Percentiles rank a stretch among this genome's conserved stretches.
phyloP scores from a whole-genome alignment of 1,284 basidiomycete genomes.

The Rhodotorula sp. region DNA sequence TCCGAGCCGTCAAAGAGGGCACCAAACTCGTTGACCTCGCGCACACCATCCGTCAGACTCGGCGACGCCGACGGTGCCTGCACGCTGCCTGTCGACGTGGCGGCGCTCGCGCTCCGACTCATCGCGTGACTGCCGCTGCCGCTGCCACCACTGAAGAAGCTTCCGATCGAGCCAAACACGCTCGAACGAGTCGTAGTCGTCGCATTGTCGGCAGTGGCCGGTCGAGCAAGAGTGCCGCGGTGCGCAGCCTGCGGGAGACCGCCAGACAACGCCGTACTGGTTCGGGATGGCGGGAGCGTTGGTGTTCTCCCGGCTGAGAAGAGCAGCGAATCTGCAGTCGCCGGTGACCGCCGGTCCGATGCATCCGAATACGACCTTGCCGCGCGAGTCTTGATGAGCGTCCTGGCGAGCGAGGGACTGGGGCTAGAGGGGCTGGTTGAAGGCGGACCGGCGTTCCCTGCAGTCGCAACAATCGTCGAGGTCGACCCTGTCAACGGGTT shows the following conservation, averaged over 20 bases:
- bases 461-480: not conserved
- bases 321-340: not conserved
- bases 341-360: conserved; percentile 18
- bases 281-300: not conserved
- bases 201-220: not conserved
- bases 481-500: not conserved
- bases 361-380: conserved; percentile 25
- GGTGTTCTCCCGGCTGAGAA: not conserved
- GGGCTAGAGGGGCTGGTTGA: not conserved
- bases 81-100: conserved; percentile 5
- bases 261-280: not conserved
- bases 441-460: not conserved
- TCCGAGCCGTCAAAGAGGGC: conserved; percentile 27
- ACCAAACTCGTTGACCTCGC: conserved; percentile 35
- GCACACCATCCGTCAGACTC: not conserved
- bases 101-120: conserved; percentile 4
- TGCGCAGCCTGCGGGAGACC: not conserved
- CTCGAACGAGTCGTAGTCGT: conserved; percentile 3
- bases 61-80: conserved; percentile 7
- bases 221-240: not conserved
- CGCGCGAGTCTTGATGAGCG: conserved; percentile 12
- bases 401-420: not conserved
- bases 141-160: conserved; percentile 13
- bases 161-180: conserved; percentile 21
- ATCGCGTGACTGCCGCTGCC: not conserved